Conservation (phyloP, 2,329 filamentous ascomycete genomes). For the Dichotomopilus funicola region DNA sequence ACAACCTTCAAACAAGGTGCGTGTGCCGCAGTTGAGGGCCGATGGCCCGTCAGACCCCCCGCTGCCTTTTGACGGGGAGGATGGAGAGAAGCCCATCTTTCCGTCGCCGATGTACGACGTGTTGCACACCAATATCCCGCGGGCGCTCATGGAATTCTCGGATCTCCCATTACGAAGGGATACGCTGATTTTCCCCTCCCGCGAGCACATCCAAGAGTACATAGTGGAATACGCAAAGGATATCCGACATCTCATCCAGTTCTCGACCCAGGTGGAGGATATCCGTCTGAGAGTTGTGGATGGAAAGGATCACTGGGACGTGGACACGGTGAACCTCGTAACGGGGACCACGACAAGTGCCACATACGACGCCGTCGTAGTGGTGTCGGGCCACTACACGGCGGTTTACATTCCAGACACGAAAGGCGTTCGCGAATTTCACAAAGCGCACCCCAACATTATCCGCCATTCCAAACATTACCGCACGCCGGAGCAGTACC, state of each 20-base stretch:
- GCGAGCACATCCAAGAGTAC: constrained; percentile 66
- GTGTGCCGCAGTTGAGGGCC: constrained; percentile 63
- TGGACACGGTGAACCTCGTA: constrained; percentile 47
- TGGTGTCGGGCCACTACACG: constrained; percentile 70
- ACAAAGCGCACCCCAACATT: constrained; percentile 49
- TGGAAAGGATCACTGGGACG: constrained; percentile 50
- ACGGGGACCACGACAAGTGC: constrained; percentile 36
- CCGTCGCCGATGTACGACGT: constrained; percentile 77
- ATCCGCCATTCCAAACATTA: constrained; percentile 78
- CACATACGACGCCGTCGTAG: constrained; percentile 66
- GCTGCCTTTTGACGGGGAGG: constrained; percentile 35
- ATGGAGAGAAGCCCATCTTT: constrained; percentile 50
- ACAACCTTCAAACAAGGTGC: constrained; percentile 39
- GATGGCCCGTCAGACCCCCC: constrained; percentile 58
- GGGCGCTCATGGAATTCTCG: constrained; percentile 71
- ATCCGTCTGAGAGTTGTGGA: constrained; percentile 38
- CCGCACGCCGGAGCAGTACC: constrained; percentile 56
- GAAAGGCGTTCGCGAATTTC: constrained; percentile 53
- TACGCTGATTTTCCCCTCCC: constrained; percentile 66
- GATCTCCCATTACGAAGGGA: constrained; percentile 59
- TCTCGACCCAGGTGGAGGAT: constrained; percentile 63
- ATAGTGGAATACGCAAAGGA: constrained; percentile 65
- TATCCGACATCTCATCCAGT: constrained; percentile 59
- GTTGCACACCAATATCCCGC: constrained; percentile 82
- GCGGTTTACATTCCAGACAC: constrained; percentile 62